These are phyloP conservation scores for Vitis hybrid DNA, from an alignment of 177 flowering plant genomes.

Conservation along the genomic window DNA sequence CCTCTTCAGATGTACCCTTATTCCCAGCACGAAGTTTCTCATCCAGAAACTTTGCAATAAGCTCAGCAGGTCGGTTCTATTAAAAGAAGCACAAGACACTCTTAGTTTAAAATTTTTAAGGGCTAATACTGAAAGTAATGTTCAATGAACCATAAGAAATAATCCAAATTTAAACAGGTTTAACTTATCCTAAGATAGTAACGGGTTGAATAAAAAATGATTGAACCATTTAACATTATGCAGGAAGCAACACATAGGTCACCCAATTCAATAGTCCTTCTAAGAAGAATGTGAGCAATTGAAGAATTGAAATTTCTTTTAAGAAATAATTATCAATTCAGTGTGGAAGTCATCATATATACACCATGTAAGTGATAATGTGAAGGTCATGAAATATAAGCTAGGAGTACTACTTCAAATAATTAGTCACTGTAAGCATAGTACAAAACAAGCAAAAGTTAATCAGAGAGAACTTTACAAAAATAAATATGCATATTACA, in stretches of 20 bases:
- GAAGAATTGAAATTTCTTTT: no score
- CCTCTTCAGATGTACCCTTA: constrained; percentile 98
- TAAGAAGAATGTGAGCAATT: no score
- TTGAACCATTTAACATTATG: not conserved
- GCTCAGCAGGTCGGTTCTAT: constrained; percentile 97
- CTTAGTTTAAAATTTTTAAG: not conserved
- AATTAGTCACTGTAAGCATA: no score
- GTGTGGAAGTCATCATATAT: no score
- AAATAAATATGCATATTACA: no score
- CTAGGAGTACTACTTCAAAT: no score
- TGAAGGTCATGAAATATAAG: no score
- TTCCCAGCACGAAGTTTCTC: constrained; percentile 99
- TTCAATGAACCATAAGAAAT: not conserved
- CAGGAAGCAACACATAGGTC: not conserved
- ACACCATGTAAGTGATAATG: no score
- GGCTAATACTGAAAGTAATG: not conserved
- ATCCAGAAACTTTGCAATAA: constrained; percentile 96
- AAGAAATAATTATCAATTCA: no score
- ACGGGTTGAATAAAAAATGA: not conserved
- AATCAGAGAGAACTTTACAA: no score
- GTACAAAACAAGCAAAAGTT: no score
- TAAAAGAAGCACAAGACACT: constrained; percentile 13
- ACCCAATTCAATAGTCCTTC: not conserved
- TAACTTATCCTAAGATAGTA: not conserved
- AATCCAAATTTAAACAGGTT: not conserved